phyloP scores from a whole-genome alignment of 2,329 filamentous ascomycete genomes.

The Aspergillus melleus region DNA sequence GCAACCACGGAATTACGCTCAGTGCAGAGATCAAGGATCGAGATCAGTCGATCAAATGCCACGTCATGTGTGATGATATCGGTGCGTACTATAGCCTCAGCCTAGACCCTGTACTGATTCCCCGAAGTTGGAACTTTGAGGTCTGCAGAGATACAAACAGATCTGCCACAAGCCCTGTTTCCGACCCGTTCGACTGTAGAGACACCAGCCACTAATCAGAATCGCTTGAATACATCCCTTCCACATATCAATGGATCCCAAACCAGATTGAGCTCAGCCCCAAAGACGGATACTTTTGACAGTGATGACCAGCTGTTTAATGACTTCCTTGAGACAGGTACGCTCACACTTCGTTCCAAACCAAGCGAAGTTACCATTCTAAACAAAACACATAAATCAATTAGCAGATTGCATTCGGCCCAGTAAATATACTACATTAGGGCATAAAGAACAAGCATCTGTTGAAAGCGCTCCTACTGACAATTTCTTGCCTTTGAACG shows the following conservation, averaged over 20 bases:
- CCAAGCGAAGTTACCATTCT: no score
- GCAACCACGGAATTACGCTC: slow-evolving; percentile 61
- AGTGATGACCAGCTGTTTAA: slow-evolving; percentile 55
- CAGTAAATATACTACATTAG: neutral
- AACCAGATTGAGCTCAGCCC: slow-evolving; percentile 7
- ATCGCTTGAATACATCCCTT: no score
- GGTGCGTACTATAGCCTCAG: slow-evolving; percentile 43
- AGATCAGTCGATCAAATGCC: slow-evolving; percentile 63
- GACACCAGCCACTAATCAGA: slow-evolving; percentile 20
- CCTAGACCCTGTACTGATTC: slow-evolving; percentile 12
- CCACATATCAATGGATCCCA: slow-evolving; percentile 21
- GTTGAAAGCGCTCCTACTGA: neutral
- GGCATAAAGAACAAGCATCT: neutral
- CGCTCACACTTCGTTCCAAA: no score
- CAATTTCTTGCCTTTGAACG: slow-evolving; percentile 3
- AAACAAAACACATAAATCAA: slow-evolving; percentile 6
- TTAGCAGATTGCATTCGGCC: slow-evolving; percentile 19
- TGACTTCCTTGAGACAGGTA: slow-evolving; percentile 50
- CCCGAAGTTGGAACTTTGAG: slow-evolving; percentile 56
- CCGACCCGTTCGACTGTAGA: slow-evolving; percentile 20
- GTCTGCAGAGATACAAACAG: slow-evolving; percentile 53
- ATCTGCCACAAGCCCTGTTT: slow-evolving; percentile 50
- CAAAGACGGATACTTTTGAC: slow-evolving; percentile 51
- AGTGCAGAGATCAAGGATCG: slow-evolving; percentile 55
- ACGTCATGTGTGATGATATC: slow-evolving; percentile 82